phyloP scores from a whole-genome alignment of 495 filamentous ascomycete genomes.

The Aspergillus bridgeri region DNA sequence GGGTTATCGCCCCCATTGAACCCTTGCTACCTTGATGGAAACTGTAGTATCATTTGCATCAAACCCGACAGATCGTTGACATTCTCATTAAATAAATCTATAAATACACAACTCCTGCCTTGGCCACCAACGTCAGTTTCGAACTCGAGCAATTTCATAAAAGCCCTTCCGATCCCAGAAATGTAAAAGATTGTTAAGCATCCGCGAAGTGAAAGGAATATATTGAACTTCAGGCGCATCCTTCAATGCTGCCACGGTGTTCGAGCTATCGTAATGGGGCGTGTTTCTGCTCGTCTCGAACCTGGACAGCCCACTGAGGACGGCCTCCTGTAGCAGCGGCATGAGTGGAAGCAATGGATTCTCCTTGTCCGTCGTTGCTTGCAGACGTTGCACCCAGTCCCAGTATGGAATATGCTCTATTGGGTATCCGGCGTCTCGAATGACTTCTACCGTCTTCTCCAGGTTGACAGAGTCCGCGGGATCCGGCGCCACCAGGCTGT shows the following conservation, averaged over 20 bases:
- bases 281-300: constrained; percentile 8
- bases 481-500: constrained; percentile 7
- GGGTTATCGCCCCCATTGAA: too few relatives aligned
- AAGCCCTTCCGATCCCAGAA: constrained; percentile 9
- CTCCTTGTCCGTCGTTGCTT: not conserved
- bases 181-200: not conserved
- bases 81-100: not conserved
- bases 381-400: constrained; percentile 12
- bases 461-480: constrained; percentile 3
- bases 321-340: constrained; percentile 8
- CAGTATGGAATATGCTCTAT: constrained; percentile 9
- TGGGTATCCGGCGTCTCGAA: constrained; percentile 11
- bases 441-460: constrained; percentile 5
- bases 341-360: constrained; percentile 10
- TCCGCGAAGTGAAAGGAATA: not conserved
- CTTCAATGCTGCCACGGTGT: not conserved
- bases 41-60: not conserved
- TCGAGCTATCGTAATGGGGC: constrained; percentile 2
- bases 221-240: constrained; percentile 4
- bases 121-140: not conserved
- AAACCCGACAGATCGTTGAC: not conserved
- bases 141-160: not conserved
- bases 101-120: not conserved
- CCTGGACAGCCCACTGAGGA: constrained; percentile 6
- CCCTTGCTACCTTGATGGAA: too few relatives aligned